phyloP scores from a whole-genome alignment of 139 green algal species.

The Coelastrella sp. region DNA sequence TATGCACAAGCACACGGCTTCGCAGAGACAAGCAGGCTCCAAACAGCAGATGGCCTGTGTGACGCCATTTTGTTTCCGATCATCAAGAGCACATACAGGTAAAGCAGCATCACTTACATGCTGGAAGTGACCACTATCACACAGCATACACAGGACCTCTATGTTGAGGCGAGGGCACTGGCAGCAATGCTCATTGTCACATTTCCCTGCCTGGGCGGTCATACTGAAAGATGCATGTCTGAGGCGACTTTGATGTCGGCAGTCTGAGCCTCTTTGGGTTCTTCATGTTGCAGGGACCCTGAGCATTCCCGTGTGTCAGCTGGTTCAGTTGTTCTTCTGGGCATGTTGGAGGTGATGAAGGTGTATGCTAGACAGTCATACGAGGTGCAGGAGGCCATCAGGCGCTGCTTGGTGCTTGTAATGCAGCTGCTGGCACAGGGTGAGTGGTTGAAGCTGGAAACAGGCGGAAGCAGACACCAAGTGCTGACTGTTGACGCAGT shows the following conservation, averaged over 20 bases:
- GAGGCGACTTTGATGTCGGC: too few relatives aligned
- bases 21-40: not conserved
- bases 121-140: not conserved
- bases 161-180: too few relatives aligned
- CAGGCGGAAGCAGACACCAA: not conserved
- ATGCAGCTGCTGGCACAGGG: conserved; percentile 32
- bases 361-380: not conserved
- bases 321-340: conserved; percentile 20
- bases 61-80: conserved; percentile 13
- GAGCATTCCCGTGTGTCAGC: conserved; percentile 28
- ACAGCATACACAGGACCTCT: too few relatives aligned
- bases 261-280: too few relatives aligned
- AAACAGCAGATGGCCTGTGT: conserved; percentile 15
- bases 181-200: too few relatives aligned
- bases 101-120: not conserved
- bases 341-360: conserved; percentile 36
- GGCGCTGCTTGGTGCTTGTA: conserved; percentile 16
- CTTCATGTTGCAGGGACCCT: not conserved
- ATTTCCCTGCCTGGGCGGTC: not conserved
- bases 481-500: not conserved
- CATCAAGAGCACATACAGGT: conserved; percentile 25
- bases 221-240: not conserved
- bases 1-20: not conserved
- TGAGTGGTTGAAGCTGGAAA: not conserved
- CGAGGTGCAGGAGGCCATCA: not conserved